Percentiles rank a stretch among this genome's conserved stretches.
phyloP scores from a whole-genome alignment of 1,284 basidiomycete species.

The Ceratobasidium papillatum region DNA sequence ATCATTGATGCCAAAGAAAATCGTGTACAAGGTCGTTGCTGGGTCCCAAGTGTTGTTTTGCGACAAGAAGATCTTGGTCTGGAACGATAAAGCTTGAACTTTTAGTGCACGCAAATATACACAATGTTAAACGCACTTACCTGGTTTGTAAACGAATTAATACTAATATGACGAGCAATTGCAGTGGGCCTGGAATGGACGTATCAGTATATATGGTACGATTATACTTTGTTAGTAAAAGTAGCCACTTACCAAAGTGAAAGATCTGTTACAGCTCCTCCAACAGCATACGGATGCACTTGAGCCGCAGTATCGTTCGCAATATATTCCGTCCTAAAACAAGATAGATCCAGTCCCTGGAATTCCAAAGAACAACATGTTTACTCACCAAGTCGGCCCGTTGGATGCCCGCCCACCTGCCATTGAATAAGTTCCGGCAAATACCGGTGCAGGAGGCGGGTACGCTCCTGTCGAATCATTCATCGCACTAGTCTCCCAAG shows the following conservation, averaged over 20 bases:
- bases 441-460: constrained; percentile 41
- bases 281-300: constrained; percentile 42
- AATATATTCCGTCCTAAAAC: constrained; percentile 42
- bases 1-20: constrained; percentile 53
- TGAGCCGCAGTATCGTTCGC: constrained; percentile 34
- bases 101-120: background rate
- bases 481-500: constrained; percentile 42
- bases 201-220: background rate
- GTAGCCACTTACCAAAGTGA: constrained; percentile 35
- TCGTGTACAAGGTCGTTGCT: constrained; percentile 53
- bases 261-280: constrained; percentile 43
- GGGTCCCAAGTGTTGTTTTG: constrained; percentile 52
- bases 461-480: constrained; percentile 43
- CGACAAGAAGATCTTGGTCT: constrained; percentile 49
- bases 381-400: constrained; percentile 41
- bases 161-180: constrained; percentile 39
- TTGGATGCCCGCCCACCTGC: constrained; percentile 44
- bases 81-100: background rate
- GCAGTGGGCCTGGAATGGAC: constrained; percentile 39
- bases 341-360: background rate
- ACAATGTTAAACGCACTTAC: background rate
- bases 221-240: background rate
- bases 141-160: constrained; percentile 43
- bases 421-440: constrained; percentile 42
- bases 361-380: background rate